phyloP scores from a whole-genome alignment of 2,329 filamentous ascomycete species.

The Capronia americana region DNA sequence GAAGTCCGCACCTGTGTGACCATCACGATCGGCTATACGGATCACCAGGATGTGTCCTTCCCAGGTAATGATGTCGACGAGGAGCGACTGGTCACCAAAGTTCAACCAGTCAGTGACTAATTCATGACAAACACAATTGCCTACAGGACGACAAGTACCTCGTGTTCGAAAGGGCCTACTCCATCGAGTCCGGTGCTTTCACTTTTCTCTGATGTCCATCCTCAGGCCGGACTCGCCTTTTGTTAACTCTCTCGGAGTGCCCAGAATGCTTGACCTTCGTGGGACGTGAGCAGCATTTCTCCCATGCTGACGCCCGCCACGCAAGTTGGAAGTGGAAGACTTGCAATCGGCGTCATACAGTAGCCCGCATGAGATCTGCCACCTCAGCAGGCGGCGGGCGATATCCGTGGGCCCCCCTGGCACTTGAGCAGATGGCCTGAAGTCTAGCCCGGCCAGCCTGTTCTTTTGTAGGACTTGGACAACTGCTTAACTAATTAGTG shows the following conservation, averaged over 20 bases:
- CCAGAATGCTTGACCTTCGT: background rate
- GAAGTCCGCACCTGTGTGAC: background rate
- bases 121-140: slow-evolving; percentile 4
- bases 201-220: background rate
- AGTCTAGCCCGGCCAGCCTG: slow-evolving; percentile 13
- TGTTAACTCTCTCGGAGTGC: background rate
- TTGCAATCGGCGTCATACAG: slow-evolving; percentile 2
- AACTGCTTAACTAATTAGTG: slow-evolving; percentile 26
- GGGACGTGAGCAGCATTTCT: background rate
- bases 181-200: background rate
- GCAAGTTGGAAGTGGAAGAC: background rate
- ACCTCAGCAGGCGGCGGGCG: slow-evolving; percentile 13
- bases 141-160: too few species aligned
- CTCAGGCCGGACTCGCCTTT: background rate
- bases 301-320: background rate
- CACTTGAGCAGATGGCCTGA: slow-evolving; percentile 16
- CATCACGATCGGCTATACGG: background rate
- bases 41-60: background rate
- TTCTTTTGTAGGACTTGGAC: slow-evolving; percentile 11
- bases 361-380: slow-evolving; percentile 19
- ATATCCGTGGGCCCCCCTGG: slow-evolving; percentile 12
- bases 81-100: background rate
- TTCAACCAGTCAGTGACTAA: slow-evolving; percentile 2
- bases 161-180: background rate
- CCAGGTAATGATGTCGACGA: background rate